Conservation (phyloP, 139 green algal species). For the Auxenochlorella pyrenoidosa region DNA sequence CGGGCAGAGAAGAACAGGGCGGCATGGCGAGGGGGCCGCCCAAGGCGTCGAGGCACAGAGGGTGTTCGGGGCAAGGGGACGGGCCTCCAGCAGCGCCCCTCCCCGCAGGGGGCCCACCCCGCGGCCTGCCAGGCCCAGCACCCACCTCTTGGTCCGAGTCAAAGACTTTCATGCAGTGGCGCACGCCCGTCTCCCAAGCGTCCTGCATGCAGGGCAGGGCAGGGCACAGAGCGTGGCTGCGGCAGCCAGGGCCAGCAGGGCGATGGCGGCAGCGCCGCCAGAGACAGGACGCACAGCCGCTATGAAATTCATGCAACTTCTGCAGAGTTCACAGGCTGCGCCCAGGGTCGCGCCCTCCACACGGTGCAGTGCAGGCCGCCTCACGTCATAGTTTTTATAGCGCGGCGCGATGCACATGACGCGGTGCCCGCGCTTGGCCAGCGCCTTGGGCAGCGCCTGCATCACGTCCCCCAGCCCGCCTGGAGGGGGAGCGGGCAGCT, state of each 20-base stretch:
- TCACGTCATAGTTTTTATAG: conserved; percentile 78
- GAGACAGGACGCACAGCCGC: too few species aligned
- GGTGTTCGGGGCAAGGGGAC: too few species aligned
- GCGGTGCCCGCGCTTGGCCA: conserved; percentile 84
- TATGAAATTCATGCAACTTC: too few species aligned
- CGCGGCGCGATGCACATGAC: conserved; percentile 90
- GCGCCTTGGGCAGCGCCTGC: conserved; percentile 90
- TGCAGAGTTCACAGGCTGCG: too few species aligned
- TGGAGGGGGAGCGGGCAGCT: conserved; percentile 33
- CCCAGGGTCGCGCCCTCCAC: too few species aligned
- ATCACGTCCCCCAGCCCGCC: conserved; percentile 98
- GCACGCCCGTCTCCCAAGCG: conserved; percentile 79
- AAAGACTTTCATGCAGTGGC: conserved; percentile 70
- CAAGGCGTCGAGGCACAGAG: background rate
- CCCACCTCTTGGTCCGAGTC: conserved; percentile 70
- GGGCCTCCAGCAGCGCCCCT: too few species aligned
- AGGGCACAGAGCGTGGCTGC: background rate
- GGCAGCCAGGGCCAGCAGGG: too few species aligned
- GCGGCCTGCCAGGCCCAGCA: background rate
- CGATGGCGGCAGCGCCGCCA: too few species aligned
- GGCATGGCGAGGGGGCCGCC: background rate
- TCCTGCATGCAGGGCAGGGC: conserved; percentile 39
- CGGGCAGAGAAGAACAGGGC: too few species aligned
- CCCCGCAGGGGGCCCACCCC: background rate
- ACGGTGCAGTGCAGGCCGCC: too few species aligned